Evolutionary conservation across 495 filamentous ascomycete genomes (phyloP), one percentile per base, ranked within the genome.

Genomic region (Penicillium angulare): DNA sequence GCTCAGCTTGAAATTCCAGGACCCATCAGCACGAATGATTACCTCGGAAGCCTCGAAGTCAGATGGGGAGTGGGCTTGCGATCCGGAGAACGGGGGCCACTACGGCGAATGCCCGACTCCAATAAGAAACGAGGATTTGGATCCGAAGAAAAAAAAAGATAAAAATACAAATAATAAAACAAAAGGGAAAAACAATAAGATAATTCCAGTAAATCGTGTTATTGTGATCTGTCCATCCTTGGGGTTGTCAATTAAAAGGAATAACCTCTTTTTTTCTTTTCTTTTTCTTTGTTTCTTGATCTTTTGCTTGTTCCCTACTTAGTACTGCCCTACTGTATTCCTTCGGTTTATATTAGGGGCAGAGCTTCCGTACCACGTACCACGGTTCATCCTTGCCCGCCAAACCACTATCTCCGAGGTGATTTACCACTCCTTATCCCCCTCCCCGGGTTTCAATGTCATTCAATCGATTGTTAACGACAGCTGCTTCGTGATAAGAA

Each of bases 1-100:
- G 51, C 47, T 59, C 50, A 58, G 50, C 50, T 54, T 29, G 12
- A 17, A 42, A 42, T n/a, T n/a, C n/a, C n/a, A n/a, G n/a, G 9
- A 9, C 16, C n/a, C 20, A 34, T 32, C 27, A 2, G 27, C 40
- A 36, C 50, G 50, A 49, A 57, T 52, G 45, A 50, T 17, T 10
- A 24, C 24, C 20, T 43, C 16, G 32, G 40, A 52, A 38, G 5
- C 1, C 27, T 26, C 22, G 13, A 36, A 20, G 3, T 18, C 13
- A 13, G 32, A 16, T 27, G 7, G 20, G 17, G 17, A 48, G 45
- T 48, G 45, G 45, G n/a, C 12, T 26, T 42, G 26, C 16, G 49
- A 57, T 48, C 44, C 49, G 43, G 49, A 57, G 49, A 48, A 35
- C 36, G 49, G 43, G 36, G 43, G 36, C 40, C 52, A 24, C 40